phyloP scores from a whole-genome alignment of 805 yeast species.

The Wickerhamomyces bovis region DNA sequence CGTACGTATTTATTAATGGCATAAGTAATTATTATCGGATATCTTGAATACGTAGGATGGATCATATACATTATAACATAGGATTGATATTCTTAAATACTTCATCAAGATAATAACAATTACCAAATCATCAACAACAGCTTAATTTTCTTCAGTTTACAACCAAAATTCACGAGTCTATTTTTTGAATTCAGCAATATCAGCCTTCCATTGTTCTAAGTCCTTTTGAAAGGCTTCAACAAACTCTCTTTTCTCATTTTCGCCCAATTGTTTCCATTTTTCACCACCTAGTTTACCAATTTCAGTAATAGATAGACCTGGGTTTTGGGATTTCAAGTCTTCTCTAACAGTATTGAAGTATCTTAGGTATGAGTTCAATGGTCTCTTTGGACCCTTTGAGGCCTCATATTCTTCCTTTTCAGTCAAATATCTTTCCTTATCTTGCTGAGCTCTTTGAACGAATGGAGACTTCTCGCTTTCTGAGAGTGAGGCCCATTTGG shows the following conservation, averaged over 20 bases:
- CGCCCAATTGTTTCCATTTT: conserved; percentile 79
- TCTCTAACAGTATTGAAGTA: conserved; percentile 13
- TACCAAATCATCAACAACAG: too few relatives aligned
- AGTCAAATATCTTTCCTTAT: conserved; percentile 8
- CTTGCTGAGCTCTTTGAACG: conserved; percentile 7
- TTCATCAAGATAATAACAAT: too few relatives aligned
- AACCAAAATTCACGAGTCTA: too few relatives aligned
- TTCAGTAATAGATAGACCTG: conserved; percentile 22
- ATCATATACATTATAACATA: background rate
- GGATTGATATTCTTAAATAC: background rate
- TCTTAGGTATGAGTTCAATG: conserved; percentile 11
- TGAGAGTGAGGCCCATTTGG: conserved; percentile 12
- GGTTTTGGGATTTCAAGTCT: conserved; percentile 8
- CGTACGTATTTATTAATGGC: background rate
- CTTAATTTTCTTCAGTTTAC: too few relatives aligned
- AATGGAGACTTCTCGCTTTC: conserved; percentile 10
- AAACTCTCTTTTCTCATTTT: conserved; percentile 59
- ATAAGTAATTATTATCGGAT: too few relatives aligned
- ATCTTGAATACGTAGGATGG: conserved; percentile 13
- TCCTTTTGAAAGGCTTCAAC: conserved; percentile 12
- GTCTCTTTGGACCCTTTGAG: conserved; percentile 21
- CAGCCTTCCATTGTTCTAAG: conserved; percentile 33
- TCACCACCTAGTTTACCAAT: conserved; percentile 70
- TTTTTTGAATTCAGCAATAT: background rate
- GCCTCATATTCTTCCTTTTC: conserved; percentile 12